These are phyloP conservation scores for Escallonia herrerae DNA, from an alignment of 129 eudicot species.

Conservation along the genomic window DNA sequence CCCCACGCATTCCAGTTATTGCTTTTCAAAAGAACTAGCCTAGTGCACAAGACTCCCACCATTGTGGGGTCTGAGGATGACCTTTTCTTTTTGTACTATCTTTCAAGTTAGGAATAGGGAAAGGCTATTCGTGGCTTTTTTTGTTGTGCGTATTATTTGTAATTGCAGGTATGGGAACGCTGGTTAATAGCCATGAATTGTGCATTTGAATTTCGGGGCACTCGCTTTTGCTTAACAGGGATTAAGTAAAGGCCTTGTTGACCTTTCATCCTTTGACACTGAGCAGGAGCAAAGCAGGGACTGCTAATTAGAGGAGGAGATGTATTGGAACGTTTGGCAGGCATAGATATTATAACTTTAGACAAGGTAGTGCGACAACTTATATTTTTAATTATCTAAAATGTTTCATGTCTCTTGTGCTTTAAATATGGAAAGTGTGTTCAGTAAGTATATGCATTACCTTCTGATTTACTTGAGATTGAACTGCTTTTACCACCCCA, in stretches of 20 bases:
- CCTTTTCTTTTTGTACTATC: no score
- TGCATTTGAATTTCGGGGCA: no score
- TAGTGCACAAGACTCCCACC: no score
- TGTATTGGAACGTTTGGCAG: slow-evolving; percentile 88
- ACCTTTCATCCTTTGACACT: slow-evolving; percentile 3
- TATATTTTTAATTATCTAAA: background rate
- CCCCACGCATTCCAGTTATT: no score
- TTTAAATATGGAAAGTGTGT: background rate
- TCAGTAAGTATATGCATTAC: background rate
- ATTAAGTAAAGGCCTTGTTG: background rate
- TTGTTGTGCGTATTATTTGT: no score
- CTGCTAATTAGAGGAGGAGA: slow-evolving; percentile 95
- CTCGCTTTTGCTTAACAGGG: no score
- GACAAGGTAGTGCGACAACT: slow-evolving; percentile 54
- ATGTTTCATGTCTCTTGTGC: background rate
- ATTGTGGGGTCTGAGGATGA: no score
- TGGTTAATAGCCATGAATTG: no score
- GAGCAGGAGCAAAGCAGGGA: slow-evolving; percentile 91
- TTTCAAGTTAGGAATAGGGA: no score
- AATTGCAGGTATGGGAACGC: no score
- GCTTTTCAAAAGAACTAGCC: no score
- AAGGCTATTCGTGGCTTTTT: no score
- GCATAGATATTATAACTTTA: slow-evolving; percentile 57
- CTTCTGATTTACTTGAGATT: slow-evolving; percentile 9
- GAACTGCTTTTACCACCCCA: slow-evolving; percentile 10